Conservation (phyloP, 371 early-diverging fungal species). For the Lichtheimia ornata region DNA sequence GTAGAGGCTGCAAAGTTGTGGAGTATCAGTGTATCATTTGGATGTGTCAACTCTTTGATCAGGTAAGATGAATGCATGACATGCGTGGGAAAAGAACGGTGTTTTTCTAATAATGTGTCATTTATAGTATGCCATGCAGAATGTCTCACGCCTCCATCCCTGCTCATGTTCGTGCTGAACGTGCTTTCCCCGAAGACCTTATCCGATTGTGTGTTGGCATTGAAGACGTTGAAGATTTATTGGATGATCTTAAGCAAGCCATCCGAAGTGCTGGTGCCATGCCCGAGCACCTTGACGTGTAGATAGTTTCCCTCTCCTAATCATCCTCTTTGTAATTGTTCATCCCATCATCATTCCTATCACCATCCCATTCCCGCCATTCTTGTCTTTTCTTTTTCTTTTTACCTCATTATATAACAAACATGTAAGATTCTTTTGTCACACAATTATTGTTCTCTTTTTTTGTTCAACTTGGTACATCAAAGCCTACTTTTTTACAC, state of each 20-base stretch:
- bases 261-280: conserved; percentile 75
- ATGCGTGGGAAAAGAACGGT: not conserved
- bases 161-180: conserved; percentile 81
- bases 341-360: too few species aligned
- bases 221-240: conserved; percentile 90
- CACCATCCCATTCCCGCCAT: not conserved
- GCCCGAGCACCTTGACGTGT: conserved; percentile 7
- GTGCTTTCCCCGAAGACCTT: conserved; percentile 90
- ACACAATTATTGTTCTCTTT: not conserved
- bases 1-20: conserved; percentile 85
- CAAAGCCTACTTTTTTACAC: conserved; percentile 16
- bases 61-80: conserved; percentile 48
- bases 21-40: conserved; percentile 95
- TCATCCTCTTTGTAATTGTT: too few species aligned
- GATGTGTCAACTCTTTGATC: conserved; percentile 95
- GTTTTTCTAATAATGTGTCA: not conserved
- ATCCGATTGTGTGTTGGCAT: conserved; percentile 97
- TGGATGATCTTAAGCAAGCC: conserved; percentile 85
- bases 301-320: not conserved
- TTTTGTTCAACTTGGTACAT: conserved; percentile 4
- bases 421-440: not conserved
- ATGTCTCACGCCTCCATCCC: conserved; percentile 98
- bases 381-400: not conserved
- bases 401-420: not conserved
- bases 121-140: conserved; percentile 88